Percentiles rank a stretch among this genome's conserved stretches.
phyloP scores from a whole-genome alignment of 2,329 filamentous ascomycete species.

The Nannizzia gypsea region DNA sequence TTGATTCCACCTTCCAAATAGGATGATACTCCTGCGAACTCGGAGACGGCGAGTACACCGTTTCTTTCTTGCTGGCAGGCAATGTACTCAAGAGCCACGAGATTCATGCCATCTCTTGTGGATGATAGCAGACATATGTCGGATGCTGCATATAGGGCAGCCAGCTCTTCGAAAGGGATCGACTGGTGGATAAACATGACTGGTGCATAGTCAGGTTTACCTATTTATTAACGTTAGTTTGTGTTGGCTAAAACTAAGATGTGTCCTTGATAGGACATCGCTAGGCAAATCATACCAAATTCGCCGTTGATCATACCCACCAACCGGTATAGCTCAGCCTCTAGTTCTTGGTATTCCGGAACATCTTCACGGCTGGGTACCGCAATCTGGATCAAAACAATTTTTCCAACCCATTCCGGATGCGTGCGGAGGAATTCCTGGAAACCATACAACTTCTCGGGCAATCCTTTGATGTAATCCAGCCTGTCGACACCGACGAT shows the following conservation, averaged over 20 bases:
- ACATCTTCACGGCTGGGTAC: constrained; percentile 71
- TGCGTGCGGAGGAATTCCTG: constrained; percentile 82
- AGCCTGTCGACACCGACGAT: constrained; percentile 88
- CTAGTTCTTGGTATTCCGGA: constrained; percentile 65
- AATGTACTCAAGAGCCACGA: constrained; percentile 94
- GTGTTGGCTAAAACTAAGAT: not conserved
- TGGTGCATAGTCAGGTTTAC: constrained; percentile 88
- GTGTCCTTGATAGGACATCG: not conserved
- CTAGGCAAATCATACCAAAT: constrained; percentile 47
- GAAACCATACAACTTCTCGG: constrained; percentile 88
- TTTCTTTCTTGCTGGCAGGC: constrained; percentile 76
- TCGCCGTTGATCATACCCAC: constrained; percentile 84
- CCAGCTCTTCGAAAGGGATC: constrained; percentile 82
- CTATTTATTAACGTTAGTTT: constrained; percentile 20
- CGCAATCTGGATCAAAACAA: constrained; percentile 89
- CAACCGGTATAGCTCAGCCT: constrained; percentile 77
- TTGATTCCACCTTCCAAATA: constrained; percentile 78
- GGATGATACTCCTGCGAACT: constrained; percentile 90
- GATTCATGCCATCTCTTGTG: constrained; percentile 91
- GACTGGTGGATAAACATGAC: constrained; percentile 95
- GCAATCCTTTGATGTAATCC: constrained; percentile 81
- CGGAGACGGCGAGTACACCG: constrained; percentile 83
- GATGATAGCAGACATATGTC: constrained; percentile 83
- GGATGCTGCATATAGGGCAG: constrained; percentile 79
- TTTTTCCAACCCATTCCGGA: constrained; percentile 82